phyloP scores from a whole-genome alignment of 169 alveolate species.

The Cryptosporidium muris region DNA sequence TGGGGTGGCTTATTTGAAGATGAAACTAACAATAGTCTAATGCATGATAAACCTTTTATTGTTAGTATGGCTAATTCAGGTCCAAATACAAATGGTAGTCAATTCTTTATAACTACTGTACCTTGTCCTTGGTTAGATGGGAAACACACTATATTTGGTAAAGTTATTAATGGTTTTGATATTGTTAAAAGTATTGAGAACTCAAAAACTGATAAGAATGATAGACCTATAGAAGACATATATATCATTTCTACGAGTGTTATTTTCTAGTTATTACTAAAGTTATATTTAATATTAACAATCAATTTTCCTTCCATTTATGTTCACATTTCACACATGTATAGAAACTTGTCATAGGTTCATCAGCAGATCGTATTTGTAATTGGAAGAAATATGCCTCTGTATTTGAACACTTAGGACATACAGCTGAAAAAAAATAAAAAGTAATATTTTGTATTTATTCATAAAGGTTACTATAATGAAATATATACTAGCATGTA shows the following conservation, averaged over 20 bases:
- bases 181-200: slow-evolving; percentile 91
- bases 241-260: slow-evolving; percentile 49
- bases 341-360: slow-evolving; percentile 87
- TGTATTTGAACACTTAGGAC: slow-evolving; percentile 82
- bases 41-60: slow-evolving; percentile 93
- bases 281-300: not conserved
- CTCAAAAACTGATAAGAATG: slow-evolving; percentile 80
- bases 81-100: slow-evolving; percentile 96
- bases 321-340: slow-evolving; percentile 81
- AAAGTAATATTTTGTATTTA: not conserved
- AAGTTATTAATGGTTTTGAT: slow-evolving; percentile 93
- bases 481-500: slow-evolving; percentile 25
- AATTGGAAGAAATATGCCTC: slow-evolving; percentile 85
- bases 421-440: slow-evolving; percentile 74
- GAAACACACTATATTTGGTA: slow-evolving; percentile 98
- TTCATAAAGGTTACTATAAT: not conserved
- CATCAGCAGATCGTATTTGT: slow-evolving; percentile 89
- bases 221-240: slow-evolving; percentile 83
- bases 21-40: slow-evolving; percentile 91
- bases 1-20: slow-evolving; percentile 96
- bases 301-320: slow-evolving; percentile 81
- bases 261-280: slow-evolving; percentile 12
- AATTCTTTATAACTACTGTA: slow-evolving; percentile 97
- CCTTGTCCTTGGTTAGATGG: slow-evolving; percentile 97
- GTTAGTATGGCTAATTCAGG: slow-evolving; percentile 99